Evolutionary conservation across 148 eudicot genomes (phyloP).

Genomic region (Euryodendron excelsum): DNA sequence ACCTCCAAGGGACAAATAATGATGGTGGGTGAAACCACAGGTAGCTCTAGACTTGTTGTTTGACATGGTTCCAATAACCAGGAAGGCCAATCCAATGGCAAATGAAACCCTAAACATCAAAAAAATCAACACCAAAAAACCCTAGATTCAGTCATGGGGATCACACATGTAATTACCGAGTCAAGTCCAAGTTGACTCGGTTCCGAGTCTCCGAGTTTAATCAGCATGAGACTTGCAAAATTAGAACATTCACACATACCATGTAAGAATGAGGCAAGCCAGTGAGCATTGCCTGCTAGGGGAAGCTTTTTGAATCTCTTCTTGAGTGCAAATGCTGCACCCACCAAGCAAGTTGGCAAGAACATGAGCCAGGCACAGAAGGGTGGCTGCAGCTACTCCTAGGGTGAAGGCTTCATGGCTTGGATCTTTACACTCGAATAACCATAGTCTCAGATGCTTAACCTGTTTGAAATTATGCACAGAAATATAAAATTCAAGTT

Average conservation of each 20-base stretch:
- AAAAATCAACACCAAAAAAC: conserved; percentile 7
- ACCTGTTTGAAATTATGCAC: conserved; percentile 30
- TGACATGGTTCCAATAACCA: conserved; percentile 67
- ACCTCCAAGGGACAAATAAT: conserved; percentile 19
- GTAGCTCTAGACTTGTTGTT: conserved; percentile 45
- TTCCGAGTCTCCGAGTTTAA: no score
- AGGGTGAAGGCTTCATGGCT: conserved; percentile 65
- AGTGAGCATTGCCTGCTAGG: conserved; percentile 57
- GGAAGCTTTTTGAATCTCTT: conserved; percentile 46
- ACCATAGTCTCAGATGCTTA: conserved; percentile 71
- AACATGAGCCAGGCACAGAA: conserved; percentile 59
- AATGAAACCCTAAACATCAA: not conserved
- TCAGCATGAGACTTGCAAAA: no score
- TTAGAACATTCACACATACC: conserved; percentile 32
- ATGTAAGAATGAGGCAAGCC: conserved; percentile 59
- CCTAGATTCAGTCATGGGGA: no score
- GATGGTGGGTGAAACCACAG: conserved; percentile 21
- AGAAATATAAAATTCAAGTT: no score
- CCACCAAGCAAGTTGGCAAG: conserved; percentile 66
- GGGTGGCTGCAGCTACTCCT: conserved; percentile 60
- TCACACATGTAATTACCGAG: no score
- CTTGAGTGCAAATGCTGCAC: conserved; percentile 44
- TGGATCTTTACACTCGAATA: conserved; percentile 85
- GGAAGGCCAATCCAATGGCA: conserved; percentile 52
- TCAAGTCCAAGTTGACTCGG: no score